Conservation (phyloP, 2,329 filamentous ascomycete species). For the Boeremia exigua region DNA sequence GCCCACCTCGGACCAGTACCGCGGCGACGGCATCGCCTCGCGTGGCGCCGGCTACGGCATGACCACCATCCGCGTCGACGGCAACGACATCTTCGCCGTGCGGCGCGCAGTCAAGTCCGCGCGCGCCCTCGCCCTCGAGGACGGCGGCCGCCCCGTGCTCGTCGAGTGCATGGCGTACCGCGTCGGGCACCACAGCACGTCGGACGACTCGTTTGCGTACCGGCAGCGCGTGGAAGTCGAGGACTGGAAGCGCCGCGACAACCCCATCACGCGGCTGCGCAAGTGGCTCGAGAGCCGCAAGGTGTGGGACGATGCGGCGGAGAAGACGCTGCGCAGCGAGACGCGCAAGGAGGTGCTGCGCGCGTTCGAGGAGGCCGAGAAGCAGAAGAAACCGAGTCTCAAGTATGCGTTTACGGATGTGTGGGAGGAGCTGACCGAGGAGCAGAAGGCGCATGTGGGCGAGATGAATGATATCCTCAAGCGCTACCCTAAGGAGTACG, state of each 20-base stretch:
- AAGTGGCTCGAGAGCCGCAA: slow-evolving; percentile 89
- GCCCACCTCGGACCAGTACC: slow-evolving; percentile 87
- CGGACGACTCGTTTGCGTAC: slow-evolving; percentile 96
- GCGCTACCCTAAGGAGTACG: slow-evolving; percentile 91
- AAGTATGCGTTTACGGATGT: slow-evolving; percentile 82
- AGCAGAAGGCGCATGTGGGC: slow-evolving; percentile 75
- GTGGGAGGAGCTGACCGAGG: slow-evolving; percentile 85
- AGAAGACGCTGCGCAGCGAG: slow-evolving; percentile 71
- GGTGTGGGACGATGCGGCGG: slow-evolving; percentile 83
- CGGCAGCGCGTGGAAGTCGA: slow-evolving; percentile 91
- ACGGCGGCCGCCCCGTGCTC: slow-evolving; percentile 81
- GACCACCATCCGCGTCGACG: slow-evolving; percentile 88
- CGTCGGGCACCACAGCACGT: slow-evolving; percentile 96
- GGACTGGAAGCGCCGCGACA: slow-evolving; percentile 90
- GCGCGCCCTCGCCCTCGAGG: slow-evolving; percentile 75
- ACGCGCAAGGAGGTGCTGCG: slow-evolving; percentile 78
- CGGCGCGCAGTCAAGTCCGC: slow-evolving; percentile 80
- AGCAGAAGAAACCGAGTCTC: slow-evolving; percentile 78
- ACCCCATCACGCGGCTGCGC: slow-evolving; percentile 81
- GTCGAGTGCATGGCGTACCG: slow-evolving; percentile 98
- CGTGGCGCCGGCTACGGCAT: slow-evolving; percentile 92
- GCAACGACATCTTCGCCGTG: slow-evolving; percentile 93
- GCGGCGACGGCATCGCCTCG: slow-evolving; percentile 88
- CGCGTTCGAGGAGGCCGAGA: slow-evolving; percentile 84
- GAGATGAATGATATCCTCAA: slow-evolving; percentile 79